Base-by-base conservation (phyloP, 2,329 filamentous ascomycete genomes). In the Fusarium brachygibbosum region DNA sequence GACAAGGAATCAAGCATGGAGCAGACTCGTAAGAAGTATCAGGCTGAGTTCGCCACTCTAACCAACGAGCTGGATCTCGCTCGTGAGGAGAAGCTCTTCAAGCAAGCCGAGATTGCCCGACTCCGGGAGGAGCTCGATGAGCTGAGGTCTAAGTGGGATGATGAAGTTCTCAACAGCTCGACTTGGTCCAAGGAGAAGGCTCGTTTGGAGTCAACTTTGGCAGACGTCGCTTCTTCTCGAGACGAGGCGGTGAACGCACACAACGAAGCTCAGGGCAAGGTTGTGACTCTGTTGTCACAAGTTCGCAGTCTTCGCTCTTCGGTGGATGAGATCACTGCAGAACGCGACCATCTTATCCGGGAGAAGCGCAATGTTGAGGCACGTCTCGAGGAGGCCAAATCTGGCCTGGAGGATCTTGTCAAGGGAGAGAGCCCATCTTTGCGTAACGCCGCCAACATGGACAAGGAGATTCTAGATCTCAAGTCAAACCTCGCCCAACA, bases 161-260 rank as follows among this genome's bases (percentile, higher is more conserved):
- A 98, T 74, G 95, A 99, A 81, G 93, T 98, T 13, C 88, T 98
- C 73, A 98, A 98, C 82, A 97, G 93, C 80, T 97, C 94, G 17
- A 97, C 95, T 1, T 98, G 96, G 94, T 94, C 94, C 14, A 99
- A 99, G 83, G 95, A 99, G 82, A 98, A 98, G 84, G 88, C 93
- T 17, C 91, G 95, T 17, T 86, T 99, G 40, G 95, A 98, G 78
- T 89, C 94, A 63, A 97, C 94, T 7, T 85, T 99, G 56, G 90
- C 95, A 51, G 94, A 98, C 77, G 88, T 98, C 32, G 91, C 92
- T 13, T 90, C 93, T 49, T 97, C 94, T n/a, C 90, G 95, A 4
- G 95, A 99, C 70, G 96, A 99, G 79, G 95, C 96, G 12, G 91
- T 94, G 51, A 91, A 90, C 73, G 95, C 96, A 1, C 96, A 99